A percentile compares a stretch with the other conserved stretches of the same genome.
These are phyloP conservation scores for Ploettnerulaceae sp. DNA, from an alignment of 2,329 filamentous ascomycete species.

Conservation along the genomic window DNA sequence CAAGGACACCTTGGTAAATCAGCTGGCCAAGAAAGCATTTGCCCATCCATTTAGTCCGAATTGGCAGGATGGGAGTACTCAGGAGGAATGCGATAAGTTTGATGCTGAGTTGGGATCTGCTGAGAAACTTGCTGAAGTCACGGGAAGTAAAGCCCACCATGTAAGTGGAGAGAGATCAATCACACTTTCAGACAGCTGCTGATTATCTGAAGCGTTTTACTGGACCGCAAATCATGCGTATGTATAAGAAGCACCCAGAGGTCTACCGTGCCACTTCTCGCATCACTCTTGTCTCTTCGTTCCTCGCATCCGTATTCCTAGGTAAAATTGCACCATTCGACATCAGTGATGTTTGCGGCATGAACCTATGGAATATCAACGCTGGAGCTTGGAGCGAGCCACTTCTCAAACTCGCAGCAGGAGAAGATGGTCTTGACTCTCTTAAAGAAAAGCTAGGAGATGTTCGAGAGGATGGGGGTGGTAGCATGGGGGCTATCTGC, in stretches of 20 bases:
- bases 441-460: constrained; percentile 75
- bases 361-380: constrained; percentile 93
- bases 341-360: constrained; percentile 90
- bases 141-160: constrained; percentile 92
- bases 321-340: constrained; percentile 85
- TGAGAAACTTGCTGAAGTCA: constrained; percentile 67
- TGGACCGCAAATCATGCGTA: constrained; percentile 90
- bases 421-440: constrained; percentile 51
- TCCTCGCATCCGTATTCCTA: constrained; percentile 85
- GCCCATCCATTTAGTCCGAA: constrained; percentile 87
- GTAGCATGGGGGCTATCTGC: constrained; percentile 69
- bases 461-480: constrained; percentile 75
- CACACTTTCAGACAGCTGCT: constrained; percentile 7
- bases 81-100: constrained; percentile 85
- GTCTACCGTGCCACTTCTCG: constrained; percentile 76
- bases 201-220: constrained; percentile 69
- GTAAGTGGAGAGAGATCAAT: constrained; percentile 47
- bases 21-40: constrained; percentile 63
- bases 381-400: constrained; percentile 67
- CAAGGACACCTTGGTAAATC: constrained; percentile 60
- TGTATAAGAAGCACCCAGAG: constrained; percentile 72
- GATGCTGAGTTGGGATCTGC: constrained; percentile 65
- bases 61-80: constrained; percentile 97
- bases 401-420: constrained; percentile 69
- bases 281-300: constrained; percentile 93